Evolutionary conservation across 176 grass and related monocot species (phyloP).

Genomic region (Pontederia paniculata): DNA sequence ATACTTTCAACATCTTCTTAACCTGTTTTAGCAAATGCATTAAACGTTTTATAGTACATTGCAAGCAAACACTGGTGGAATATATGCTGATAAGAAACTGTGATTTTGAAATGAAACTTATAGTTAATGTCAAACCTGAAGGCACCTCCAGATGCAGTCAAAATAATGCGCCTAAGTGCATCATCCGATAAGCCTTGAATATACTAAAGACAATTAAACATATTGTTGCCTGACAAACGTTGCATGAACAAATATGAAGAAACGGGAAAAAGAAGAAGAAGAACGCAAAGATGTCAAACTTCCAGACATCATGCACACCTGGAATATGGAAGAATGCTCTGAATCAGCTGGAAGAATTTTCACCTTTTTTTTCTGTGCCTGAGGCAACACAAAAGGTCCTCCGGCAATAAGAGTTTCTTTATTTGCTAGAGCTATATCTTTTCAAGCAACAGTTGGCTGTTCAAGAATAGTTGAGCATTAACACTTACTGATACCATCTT

Average conservation of each 20-base stretch:
- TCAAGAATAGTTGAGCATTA: too few species aligned
- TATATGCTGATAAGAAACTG: too few species aligned
- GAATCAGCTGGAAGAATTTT: slow-evolving; percentile 99
- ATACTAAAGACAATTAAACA: slow-evolving; percentile 33
- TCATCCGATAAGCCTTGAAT: slow-evolving; percentile 89
- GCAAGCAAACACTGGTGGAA: too few species aligned
- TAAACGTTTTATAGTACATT: too few species aligned
- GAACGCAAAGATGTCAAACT: background rate
- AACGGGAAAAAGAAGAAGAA: background rate
- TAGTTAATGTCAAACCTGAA: slow-evolving; percentile 50
- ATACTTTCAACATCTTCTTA: too few species aligned
- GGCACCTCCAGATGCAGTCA: slow-evolving; percentile 95
- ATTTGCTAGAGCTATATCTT: slow-evolving; percentile 92
- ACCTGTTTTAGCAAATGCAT: too few species aligned
- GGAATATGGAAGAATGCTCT: slow-evolving; percentile 98
- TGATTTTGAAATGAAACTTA: background rate
- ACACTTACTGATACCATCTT: too few species aligned
- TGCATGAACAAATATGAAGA: background rate
- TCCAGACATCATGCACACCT: slow-evolving; percentile 32
- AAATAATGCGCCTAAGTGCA: slow-evolving; percentile 80
- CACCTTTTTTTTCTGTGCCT: slow-evolving; percentile 92
- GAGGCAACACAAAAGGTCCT: slow-evolving; percentile 92
- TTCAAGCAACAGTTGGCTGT: slow-evolving; percentile 92
- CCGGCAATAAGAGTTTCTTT: slow-evolving; percentile 99
- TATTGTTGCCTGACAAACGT: background rate